Evolutionary conservation across 345 rosid species (phyloP).

Genomic region (Dovyalis caffra): DNA sequence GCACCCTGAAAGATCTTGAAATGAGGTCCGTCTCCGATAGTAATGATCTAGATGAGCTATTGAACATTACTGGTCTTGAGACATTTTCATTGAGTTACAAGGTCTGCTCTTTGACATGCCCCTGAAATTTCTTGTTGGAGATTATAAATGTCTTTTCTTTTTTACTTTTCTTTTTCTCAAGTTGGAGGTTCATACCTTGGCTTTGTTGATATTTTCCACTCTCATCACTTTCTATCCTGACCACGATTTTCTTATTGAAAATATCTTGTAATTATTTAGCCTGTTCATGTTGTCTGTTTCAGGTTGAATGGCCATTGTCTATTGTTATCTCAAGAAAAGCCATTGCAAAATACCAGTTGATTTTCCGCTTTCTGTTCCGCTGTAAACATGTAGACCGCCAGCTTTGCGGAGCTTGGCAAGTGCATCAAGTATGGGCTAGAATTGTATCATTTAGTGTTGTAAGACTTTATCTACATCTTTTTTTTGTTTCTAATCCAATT

Average conservation of each 20-base stretch:
- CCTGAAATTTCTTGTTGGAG: not conserved
- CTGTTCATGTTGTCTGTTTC: slow-evolving; percentile 30
- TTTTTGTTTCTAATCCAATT: slow-evolving; percentile 25
- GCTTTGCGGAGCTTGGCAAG: slow-evolving; percentile 95
- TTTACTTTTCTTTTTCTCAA: not conserved
- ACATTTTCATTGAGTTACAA: slow-evolving; percentile 95
- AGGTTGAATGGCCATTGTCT: slow-evolving; percentile 97
- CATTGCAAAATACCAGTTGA: slow-evolving; percentile 79
- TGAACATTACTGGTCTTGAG: slow-evolving; percentile 88
- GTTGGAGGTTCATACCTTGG: not conserved
- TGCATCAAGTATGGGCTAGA: slow-evolving; percentile 77
- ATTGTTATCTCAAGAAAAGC: slow-evolving; percentile 91
- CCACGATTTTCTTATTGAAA: not conserved
- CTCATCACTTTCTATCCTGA: not conserved
- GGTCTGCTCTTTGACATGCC: slow-evolving; percentile 39
- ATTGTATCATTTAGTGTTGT: slow-evolving; percentile 7
- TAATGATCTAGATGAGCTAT: slow-evolving; percentile 59
- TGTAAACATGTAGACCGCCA: slow-evolving; percentile 98
- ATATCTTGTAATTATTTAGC: not conserved
- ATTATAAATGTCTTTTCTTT: not conserved
- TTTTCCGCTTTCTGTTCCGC: slow-evolving; percentile 87
- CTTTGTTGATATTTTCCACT: not conserved
- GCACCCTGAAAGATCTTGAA: slow-evolving; percentile 55
- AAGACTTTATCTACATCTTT: slow-evolving; percentile 5
- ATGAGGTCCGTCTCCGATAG: slow-evolving; percentile 36